Evolutionary conservation across 768 basidiomycete species (phyloP), one percentile per base, ranked within the genome.

Genomic region (Butyriboletus loyo): DNA sequence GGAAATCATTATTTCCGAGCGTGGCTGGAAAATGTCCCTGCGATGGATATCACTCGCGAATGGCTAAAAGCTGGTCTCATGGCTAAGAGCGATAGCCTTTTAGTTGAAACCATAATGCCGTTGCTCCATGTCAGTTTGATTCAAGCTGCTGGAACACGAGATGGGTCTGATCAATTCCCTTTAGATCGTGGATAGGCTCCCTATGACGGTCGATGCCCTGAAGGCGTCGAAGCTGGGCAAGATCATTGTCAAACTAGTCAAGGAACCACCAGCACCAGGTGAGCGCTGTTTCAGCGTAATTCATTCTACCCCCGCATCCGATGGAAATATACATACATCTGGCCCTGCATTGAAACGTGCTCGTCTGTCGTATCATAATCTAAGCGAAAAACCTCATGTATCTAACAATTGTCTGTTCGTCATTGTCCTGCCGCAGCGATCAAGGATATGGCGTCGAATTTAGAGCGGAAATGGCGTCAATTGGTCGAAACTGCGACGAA

Each of bases 401-500:
- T 87, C 86, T 89, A 84, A 89, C 86, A 65, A 71, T 64, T 52
- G 62, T 69, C 72, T 66, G 70, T 71, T 73, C 75, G 67, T 63
- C 69, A 64, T 71, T 72, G 70, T 66, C 61, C 63, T 57, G 58
- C 59, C 58, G 70, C 78, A 92, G 90, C 90, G 74, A 82, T 90
- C 86, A 89, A 91, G 85, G 90, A 92, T 75, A 89, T 92, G 87
- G 90, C 90, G 63, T 82, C 82, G 68, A 91, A 89, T 75, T 77
- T 92, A 75, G 89, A 90, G 73, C 82, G 82, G 64, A 84, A 84
- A 75, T 92, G 90, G 91, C 83, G 87, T 52, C 74, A 75, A 56
- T 73, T 89, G 69, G 74, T 87, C 43, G 75, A 72, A 66, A 73
- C 64, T 74, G 81, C 76, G 65, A 72, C 69, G 52, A 81, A 73